phyloP scores from a whole-genome alignment of 2,329 filamentous ascomycete genomes.

The Alternaria sp. region DNA sequence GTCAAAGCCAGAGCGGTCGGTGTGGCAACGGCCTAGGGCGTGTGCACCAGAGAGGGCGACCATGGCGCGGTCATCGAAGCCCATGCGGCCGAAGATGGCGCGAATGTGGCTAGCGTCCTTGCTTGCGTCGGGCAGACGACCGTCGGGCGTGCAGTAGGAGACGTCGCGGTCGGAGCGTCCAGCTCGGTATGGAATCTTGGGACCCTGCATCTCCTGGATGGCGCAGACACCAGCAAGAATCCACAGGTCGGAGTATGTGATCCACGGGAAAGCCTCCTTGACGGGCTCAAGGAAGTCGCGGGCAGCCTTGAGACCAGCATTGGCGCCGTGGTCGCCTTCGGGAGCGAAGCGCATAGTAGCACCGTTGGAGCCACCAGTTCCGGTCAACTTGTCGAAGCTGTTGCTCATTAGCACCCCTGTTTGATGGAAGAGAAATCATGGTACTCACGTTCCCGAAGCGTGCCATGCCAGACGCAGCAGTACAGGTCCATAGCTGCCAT shows the following conservation, averaged over 20 bases:
- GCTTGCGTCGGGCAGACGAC: constrained; percentile 83
- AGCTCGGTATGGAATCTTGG: constrained; percentile 85
- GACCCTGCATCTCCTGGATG: constrained; percentile 95
- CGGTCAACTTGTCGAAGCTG: constrained; percentile 81
- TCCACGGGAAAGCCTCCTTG: constrained; percentile 92
- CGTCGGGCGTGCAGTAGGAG: constrained; percentile 89
- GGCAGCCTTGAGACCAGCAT: constrained; percentile 85
- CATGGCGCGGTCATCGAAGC: constrained; percentile 96
- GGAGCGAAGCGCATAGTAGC: constrained; percentile 96
- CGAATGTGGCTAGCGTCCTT: constrained; percentile 83
- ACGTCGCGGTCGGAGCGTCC: constrained; percentile 84
- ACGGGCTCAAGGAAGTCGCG: constrained; percentile 93
- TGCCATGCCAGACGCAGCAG: constrained; percentile 94
- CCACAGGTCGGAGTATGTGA: constrained; percentile 96
- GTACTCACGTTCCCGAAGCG: constrained; percentile 76
- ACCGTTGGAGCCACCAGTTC: constrained; percentile 92
- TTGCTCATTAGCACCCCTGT: constrained; percentile 19
- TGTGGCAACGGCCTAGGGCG: constrained; percentile 88
- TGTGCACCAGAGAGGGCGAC: constrained; percentile 86
- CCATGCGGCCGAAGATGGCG: constrained; percentile 95
- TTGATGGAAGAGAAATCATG: background rate
- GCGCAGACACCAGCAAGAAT: constrained; percentile 85
- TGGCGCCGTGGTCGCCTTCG: constrained; percentile 90
- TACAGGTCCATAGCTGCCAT: constrained; percentile 94
- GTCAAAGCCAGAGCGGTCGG: constrained; percentile 84